Base-by-base conservation (phyloP, 176 grass and related monocot species). In the Leersia perrieri region DNA sequence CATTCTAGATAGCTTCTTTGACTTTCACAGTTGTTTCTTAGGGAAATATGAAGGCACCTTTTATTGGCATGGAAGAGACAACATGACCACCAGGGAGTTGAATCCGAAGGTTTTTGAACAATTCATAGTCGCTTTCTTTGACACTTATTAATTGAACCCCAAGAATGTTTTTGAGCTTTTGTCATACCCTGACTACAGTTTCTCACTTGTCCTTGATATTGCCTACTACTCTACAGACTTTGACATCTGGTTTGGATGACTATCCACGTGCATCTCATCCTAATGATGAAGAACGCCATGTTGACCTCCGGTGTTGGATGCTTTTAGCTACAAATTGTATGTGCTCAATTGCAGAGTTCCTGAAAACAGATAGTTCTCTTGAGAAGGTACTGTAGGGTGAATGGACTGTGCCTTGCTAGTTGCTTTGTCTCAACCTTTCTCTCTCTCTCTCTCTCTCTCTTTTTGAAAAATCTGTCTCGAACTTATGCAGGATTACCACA, bases 21-120 rank as follows among this genome's bases (percentile, higher is more conserved):
- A 72, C 68, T 39, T 25, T 39, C 45, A 65, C 49, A 33, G 30
- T 41, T 84, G 1, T 80, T 80, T 29, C 6, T 9, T 70, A 98
- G 96, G 96, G 28, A 98, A 95, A 79, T 76, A 89, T 27, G 62
- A 78, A 75, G 88, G 81, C 36, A 93, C 92, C n/a, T 98, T 98
- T 81, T 98, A 93, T 84, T 98, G 96, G 96, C 96, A 98, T 89
- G 96, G 96, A 84, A 98, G 96, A 88, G 96, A 98, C 64, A 91
- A 84, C 76, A 86, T 75, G 73, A 82, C 96, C 73, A 91, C 11
- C 75, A 92, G 71, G 63, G 92, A 98, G 83, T 77, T 98, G 69
- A 98, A 98, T 83, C 96, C 92, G 60, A 94, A 95, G 96, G 96
- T 98, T 72, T 75, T 72, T 45, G 22, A 82, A 53, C 34, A 82